Evolutionary conservation across 2,329 filamentous ascomycete species (phyloP).

Genomic region (Penicillium griseofulvum): DNA sequence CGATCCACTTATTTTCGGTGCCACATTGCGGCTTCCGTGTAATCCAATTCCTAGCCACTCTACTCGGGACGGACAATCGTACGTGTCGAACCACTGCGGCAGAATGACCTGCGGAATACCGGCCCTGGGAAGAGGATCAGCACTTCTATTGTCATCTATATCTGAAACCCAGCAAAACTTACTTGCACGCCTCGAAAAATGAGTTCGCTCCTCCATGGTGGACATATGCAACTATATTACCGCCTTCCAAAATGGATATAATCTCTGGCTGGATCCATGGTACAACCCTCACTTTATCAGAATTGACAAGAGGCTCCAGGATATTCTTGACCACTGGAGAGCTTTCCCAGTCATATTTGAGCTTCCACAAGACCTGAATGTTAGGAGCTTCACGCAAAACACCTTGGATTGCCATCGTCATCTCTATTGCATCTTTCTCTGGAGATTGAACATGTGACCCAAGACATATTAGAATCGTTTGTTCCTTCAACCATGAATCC

Average conservation of each 20-base stretch:
- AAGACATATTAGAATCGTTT: constrained; percentile 52
- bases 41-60: constrained; percentile 47
- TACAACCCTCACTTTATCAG: constrained; percentile 13
- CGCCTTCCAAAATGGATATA: constrained; percentile 34
- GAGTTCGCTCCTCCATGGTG: constrained; percentile 52
- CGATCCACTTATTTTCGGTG: constrained; percentile 26
- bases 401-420: constrained; percentile 41
- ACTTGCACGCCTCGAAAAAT: constrained; percentile 48
- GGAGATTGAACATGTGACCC: constrained; percentile 42
- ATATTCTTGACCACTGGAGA: constrained; percentile 11
- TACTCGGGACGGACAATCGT: constrained; percentile 45
- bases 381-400: constrained; percentile 41
- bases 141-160: not conserved
- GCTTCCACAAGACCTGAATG: constrained; percentile 43
- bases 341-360: constrained; percentile 24
- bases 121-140: constrained; percentile 26
- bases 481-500: constrained; percentile 43
- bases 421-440: constrained; percentile 26
- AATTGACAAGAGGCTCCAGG: constrained; percentile 10
- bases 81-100: constrained; percentile 49
- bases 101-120: constrained; percentile 49
- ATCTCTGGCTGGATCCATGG: constrained; percentile 23
- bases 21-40: constrained; percentile 37
- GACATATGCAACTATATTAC: constrained; percentile 42
- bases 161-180: constrained; percentile 12